These are phyloP conservation scores for Peltaster fructicola DNA, from an alignment of 2,329 filamentous ascomycete species.

Conservation along the genomic window DNA sequence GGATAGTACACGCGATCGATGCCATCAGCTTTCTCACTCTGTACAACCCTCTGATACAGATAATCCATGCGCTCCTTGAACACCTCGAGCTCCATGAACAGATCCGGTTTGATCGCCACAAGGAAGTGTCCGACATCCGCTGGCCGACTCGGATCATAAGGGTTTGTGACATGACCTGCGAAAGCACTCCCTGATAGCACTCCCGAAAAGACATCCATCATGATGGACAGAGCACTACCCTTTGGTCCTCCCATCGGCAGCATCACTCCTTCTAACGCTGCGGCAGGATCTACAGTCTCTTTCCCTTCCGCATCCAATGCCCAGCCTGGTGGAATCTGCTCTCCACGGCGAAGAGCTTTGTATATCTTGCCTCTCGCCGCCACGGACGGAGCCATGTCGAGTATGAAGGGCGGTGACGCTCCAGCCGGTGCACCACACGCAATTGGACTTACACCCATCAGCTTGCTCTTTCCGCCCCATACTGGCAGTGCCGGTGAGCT, in stretches of 20 bases:
- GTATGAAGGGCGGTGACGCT: slow-evolving; percentile 43
- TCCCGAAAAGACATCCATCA: slow-evolving; percentile 74
- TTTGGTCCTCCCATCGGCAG: slow-evolving; percentile 74
- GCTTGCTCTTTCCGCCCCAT: slow-evolving; percentile 49
- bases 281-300: slow-evolving; percentile 38
- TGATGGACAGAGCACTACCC: slow-evolving; percentile 57
- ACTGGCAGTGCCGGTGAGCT: slow-evolving; percentile 51
- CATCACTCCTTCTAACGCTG: slow-evolving; percentile 62
- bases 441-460: slow-evolving; percentile 58
- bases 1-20: slow-evolving; percentile 40
- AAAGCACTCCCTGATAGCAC: slow-evolving; percentile 62
- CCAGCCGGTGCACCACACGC: slow-evolving; percentile 58
- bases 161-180: slow-evolving; percentile 57
- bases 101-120: slow-evolving; percentile 20
- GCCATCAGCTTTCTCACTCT: slow-evolving; percentile 33
- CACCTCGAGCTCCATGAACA: slow-evolving; percentile 18
- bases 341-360: slow-evolving; percentile 48
- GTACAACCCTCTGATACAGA: slow-evolving; percentile 36
- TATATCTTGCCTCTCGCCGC: slow-evolving; percentile 57
- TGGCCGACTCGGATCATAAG: slow-evolving; percentile 45
- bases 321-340: slow-evolving; percentile 57
- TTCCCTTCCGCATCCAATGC: slow-evolving; percentile 52
- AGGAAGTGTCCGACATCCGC: slow-evolving; percentile 21
- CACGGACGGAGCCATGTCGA: slow-evolving; percentile 58
- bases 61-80: slow-evolving; percentile 34